Evolutionary conservation across 2,329 filamentous ascomycete species (phyloP).

Genomic region (Penicillium brevicompactum): DNA sequence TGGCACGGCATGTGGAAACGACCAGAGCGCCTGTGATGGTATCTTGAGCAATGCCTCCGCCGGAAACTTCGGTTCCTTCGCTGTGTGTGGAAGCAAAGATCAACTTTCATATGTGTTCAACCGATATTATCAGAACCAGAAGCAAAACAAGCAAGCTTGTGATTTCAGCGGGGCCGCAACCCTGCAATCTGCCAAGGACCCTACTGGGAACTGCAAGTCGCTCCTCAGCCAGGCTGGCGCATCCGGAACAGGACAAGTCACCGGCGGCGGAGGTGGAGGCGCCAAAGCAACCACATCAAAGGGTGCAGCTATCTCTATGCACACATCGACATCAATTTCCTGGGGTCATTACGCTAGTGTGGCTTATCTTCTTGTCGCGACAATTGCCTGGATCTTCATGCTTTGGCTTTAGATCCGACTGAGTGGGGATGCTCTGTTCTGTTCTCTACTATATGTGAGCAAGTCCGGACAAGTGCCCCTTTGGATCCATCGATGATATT

Average conservation of each 20-base stretch:
- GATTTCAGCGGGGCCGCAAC: slow-evolving; percentile 8
- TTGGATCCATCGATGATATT: no score
- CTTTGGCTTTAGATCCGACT: background rate
- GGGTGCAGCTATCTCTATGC: background rate
- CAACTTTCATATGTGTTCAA: slow-evolving; percentile 5
- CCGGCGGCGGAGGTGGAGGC: background rate
- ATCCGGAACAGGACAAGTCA: background rate
- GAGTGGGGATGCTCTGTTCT: background rate
- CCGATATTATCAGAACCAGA: slow-evolving; percentile 2
- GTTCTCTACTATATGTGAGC: background rate
- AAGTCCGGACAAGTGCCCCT: no score
- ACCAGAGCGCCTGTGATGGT: slow-evolving; percentile 38
- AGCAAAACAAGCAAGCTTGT: slow-evolving; percentile 1
- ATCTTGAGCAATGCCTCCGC: slow-evolving; percentile 42
- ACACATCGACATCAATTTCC: no score
- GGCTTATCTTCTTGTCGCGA: background rate
- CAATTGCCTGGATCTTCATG: background rate
- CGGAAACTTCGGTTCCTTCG: slow-evolving; percentile 48
- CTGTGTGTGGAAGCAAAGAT: slow-evolving; percentile 12
- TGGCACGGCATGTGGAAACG: slow-evolving; percentile 47
- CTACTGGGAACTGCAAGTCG: slow-evolving; percentile 4
- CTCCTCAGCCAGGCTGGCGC: background rate
- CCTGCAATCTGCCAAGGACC: background rate
- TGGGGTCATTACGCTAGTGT: background rate
- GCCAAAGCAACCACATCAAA: background rate